Percentiles rank a stretch among this genome's conserved stretches.
phyloP scores from a whole-genome alignment of 371 early-diverging fungal genomes.

The Nematocida sp. region DNA sequence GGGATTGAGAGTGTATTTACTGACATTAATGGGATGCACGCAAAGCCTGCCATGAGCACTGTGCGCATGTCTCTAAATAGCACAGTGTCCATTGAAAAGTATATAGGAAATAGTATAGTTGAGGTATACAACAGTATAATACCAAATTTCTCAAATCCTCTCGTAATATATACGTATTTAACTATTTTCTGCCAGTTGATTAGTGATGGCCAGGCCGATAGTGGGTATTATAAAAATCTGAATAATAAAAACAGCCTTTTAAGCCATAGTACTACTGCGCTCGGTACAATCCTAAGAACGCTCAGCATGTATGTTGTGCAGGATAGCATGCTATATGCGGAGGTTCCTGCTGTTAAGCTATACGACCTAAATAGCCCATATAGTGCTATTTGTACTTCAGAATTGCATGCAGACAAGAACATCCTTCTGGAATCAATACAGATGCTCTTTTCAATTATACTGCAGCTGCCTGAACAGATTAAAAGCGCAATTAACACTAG shows the following conservation, averaged over 20 bases:
- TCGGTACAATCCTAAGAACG: not conserved
- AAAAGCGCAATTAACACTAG: slow-evolving; percentile 16
- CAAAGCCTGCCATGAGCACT: not conserved
- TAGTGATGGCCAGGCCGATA: not conserved
- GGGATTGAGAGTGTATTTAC: not conserved
- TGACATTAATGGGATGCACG: not conserved
- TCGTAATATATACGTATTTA: slow-evolving; percentile 29
- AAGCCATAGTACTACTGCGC: slow-evolving; percentile 1
- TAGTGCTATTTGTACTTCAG: not conserved
- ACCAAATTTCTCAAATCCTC: slow-evolving; percentile 30
- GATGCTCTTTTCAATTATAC: slow-evolving; percentile 20
- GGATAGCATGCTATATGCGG: slow-evolving; percentile 8
- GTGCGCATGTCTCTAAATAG: not conserved
- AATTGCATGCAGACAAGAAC: not conserved
- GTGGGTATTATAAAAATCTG: not conserved
- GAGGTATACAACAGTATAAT: slow-evolving; percentile 48
- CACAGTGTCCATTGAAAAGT: slow-evolving; percentile 39
- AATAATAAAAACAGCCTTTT: slow-evolving; percentile 31
- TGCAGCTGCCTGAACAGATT: slow-evolving; percentile 20
- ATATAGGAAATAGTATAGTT: slow-evolving; percentile 22
- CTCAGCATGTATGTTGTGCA: slow-evolving; percentile 16
- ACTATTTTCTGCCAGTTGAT: slow-evolving; percentile 12
- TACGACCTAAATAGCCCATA: slow-evolving; percentile 22
- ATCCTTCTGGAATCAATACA: slow-evolving; percentile 12
- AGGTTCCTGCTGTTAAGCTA: slow-evolving; percentile 11